These are phyloP conservation scores for Cladosporium sp. DNA, from an alignment of 2,329 filamentous ascomycete species.

Conservation along the genomic window DNA sequence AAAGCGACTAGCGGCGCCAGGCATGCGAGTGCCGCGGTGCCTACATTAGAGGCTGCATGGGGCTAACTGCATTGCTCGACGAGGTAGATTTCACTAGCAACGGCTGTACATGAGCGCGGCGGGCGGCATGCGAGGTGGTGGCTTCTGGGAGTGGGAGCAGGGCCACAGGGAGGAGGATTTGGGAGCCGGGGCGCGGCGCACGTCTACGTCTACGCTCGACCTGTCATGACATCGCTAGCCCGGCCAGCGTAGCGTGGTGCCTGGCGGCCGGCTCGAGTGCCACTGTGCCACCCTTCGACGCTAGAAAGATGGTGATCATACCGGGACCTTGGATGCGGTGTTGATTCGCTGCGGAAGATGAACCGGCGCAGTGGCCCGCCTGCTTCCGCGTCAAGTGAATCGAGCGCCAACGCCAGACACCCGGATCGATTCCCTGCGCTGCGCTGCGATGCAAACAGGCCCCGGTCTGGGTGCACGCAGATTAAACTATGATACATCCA, in stretches of 20 bases:
- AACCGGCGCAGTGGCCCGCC: not conserved
- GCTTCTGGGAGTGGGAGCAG: not conserved
- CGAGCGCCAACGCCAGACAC: conserved; percentile 8
- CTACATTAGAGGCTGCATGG: conserved; percentile 1
- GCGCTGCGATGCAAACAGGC: conserved; percentile 1
- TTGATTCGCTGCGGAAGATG: not conserved
- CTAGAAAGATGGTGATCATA: conserved; percentile 1
- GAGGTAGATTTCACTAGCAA: not conserved
- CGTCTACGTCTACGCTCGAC: conserved; percentile 2
- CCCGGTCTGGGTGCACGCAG: conserved; percentile 1
- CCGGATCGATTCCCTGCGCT: conserved; percentile 1
- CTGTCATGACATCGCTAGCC: conserved; percentile 1
- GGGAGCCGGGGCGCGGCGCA: conserved; percentile 1
- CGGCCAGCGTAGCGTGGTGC: not conserved
- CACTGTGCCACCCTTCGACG: conserved; percentile 10
- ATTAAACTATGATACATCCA: conserved; percentile 6
- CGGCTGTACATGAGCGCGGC: not conserved
- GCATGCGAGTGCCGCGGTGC: conserved; percentile 11
- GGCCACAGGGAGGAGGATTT: too few species aligned
- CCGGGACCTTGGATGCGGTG: not conserved
- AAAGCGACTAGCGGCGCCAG: conserved; percentile 2
- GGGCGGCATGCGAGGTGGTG: not conserved
- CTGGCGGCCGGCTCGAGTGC: not conserved
- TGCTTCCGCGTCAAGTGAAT: not conserved
- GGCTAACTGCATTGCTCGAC: not conserved